Percentiles rank a stretch among this genome's conserved stretches.
Evolutionary conservation across 148 eudicot genomes (phyloP).

Genomic region (Chenopodium suecicum): DNA sequence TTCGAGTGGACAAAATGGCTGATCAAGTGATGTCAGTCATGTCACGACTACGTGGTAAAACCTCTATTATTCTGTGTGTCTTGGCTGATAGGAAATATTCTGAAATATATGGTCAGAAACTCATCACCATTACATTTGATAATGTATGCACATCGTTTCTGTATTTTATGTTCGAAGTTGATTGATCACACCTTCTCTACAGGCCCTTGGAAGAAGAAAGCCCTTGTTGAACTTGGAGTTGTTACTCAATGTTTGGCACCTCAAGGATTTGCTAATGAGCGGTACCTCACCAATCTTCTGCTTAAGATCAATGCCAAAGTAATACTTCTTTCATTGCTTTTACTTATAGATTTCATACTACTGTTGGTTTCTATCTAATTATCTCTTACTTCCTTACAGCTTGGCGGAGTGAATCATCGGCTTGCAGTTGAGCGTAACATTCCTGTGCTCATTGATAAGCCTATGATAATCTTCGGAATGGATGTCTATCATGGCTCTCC

Average conservation of each 20-base stretch:
- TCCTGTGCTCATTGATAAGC: constrained; percentile 35
- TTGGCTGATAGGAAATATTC: constrained; percentile 39
- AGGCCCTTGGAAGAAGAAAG: constrained; percentile 69
- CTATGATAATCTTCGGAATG: constrained; percentile 50
- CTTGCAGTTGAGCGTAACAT: constrained; percentile 37
- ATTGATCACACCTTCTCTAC: background rate
- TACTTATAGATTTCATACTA: background rate
- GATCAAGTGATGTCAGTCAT: constrained; percentile 23
- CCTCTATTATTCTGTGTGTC: constrained; percentile 29
- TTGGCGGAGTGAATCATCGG: constrained; percentile 48
- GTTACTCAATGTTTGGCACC: constrained; percentile 65
- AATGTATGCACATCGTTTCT: background rate
- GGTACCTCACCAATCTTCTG: constrained; percentile 59
- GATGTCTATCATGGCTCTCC: constrained; percentile 59
- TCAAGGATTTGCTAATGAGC: constrained; percentile 46
- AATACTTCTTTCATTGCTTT: background rate
- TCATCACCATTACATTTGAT: background rate
- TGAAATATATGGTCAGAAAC: constrained; percentile 30
- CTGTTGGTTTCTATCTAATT: background rate
- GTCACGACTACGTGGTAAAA: constrained; percentile 19
- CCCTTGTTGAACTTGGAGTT: constrained; percentile 49
- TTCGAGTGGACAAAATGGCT: constrained; percentile 45
- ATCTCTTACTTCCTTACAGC: constrained; percentile 22
- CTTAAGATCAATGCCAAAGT: constrained; percentile 73
- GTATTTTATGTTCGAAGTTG: background rate